Evolutionary conservation across 495 filamentous ascomycete genomes (phyloP), one percentile per base, ranked within the genome.

Genomic region (Acidomyces sp.): DNA sequence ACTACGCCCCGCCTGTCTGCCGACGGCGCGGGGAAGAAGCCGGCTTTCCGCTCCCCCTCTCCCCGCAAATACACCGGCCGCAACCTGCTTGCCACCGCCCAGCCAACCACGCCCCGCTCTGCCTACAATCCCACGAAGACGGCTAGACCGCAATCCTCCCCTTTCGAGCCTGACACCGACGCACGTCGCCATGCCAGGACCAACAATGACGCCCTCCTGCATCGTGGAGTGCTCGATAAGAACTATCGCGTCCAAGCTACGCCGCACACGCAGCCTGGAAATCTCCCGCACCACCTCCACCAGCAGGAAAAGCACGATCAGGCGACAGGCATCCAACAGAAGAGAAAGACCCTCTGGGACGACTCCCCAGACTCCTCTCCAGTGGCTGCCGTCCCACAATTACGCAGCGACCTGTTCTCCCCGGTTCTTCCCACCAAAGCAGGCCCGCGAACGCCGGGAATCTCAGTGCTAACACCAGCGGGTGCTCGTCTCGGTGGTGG

Each of bases 201-300:
- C 65, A 61, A 58, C 39, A 55, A 64, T 17, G 85, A 93, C 55
- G 74, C 78, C 1, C 68, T 97, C 5, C 66, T 97, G 9, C 90
- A 97, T 56, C 80, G 80, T 43, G 16, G 6, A 12, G 67, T 96
- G 25, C 74, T 85, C 6, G 84, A 95, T 63, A 94, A 90, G 56
- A 95, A 80, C 30, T 97, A 92, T 60, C 82, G 92, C 21, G 63
- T 97, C 1, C 81, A 85, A 63, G 86, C 90, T 10, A 97, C 90
- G 6, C 92, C 90, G 0, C 76, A 83, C 36, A 81, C 66, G 9
- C 51, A 48, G 29, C 51, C 47, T n/a, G 41, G 69, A 60, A 47
- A 54, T 34, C 51, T 37, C 28, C 53, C 38, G 49, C 50, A 55
- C 34, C 52, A 39, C 27, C 53, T 41, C 49, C 55, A 37, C 60